A percentile compares a stretch with the other conserved stretches of the same genome.
phyloP scores from a whole-genome alignment of 2,329 filamentous ascomycete species.

The Botrytis fabae region DNA sequence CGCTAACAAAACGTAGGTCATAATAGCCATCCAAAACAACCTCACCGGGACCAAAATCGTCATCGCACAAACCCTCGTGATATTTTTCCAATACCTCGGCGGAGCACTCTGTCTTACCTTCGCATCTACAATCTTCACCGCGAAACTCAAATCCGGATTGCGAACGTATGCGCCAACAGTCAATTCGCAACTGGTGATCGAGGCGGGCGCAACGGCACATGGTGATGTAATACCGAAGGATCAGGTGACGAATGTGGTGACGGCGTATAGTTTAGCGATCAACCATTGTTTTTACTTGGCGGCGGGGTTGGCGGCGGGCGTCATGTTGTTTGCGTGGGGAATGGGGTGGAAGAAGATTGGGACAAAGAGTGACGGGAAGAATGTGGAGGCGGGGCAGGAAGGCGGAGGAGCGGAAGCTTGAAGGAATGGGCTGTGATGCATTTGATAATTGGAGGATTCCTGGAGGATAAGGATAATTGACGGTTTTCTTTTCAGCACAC shows the following conservation, averaged over 20 bases:
- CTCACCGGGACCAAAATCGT: background rate
- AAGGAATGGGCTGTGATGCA: background rate
- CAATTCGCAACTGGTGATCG: slow-evolving; percentile 41
- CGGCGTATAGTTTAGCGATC: slow-evolving; percentile 44
- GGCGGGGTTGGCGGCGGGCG: background rate
- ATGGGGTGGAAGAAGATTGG: background rate
- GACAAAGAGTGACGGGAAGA: too few relatives aligned
- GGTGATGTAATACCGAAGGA: slow-evolving; percentile 38
- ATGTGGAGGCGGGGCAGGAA: background rate
- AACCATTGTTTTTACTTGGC: background rate
- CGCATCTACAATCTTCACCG: slow-evolving; percentile 40
- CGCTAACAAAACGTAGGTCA: background rate
- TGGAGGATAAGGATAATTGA: background rate
- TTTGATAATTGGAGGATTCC: background rate
- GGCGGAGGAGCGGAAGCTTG: background rate
- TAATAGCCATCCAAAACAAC: background rate
- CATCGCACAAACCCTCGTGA: background rate
- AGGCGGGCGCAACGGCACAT: slow-evolving; percentile 46
- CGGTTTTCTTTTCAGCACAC: too few relatives aligned
- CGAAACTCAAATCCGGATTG: slow-evolving; percentile 37
- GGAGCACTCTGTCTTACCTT: slow-evolving; percentile 36
- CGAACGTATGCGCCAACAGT: slow-evolving; percentile 40
- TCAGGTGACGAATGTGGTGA: slow-evolving; percentile 43
- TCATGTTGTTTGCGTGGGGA: background rate
- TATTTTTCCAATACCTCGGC: slow-evolving; percentile 2